These are phyloP conservation scores for Malus hybrid DNA, from an alignment of 331 rosid genomes.

Conservation along the genomic window DNA sequence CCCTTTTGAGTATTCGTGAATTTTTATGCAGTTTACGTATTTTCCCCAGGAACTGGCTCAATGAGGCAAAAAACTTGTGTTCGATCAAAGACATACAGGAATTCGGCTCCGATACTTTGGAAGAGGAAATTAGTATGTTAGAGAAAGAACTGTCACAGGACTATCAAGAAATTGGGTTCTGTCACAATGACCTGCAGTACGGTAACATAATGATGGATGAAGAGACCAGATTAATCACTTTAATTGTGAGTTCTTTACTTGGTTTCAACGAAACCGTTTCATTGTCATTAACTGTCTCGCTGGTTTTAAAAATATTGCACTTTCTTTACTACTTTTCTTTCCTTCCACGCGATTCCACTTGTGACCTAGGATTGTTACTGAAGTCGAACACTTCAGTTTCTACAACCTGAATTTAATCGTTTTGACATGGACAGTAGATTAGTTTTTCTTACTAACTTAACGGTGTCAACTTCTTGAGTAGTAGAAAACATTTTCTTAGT, in stretches of 20 bases:
- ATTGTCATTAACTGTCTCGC: background rate
- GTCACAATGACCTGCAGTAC: conserved; percentile 91
- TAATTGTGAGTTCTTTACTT: conserved; percentile 54
- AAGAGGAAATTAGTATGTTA: conserved; percentile 53
- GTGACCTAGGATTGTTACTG: background rate
- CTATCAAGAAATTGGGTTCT: conserved; percentile 67
- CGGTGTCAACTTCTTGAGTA: background rate
- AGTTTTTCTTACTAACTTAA: background rate
- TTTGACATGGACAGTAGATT: background rate
- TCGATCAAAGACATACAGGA: conserved; percentile 32
- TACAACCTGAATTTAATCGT: background rate
- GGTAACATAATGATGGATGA: conserved; percentile 97
- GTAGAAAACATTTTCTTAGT: background rate
- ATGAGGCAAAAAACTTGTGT: conserved; percentile 45
- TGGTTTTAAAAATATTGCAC: background rate
- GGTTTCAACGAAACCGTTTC: background rate
- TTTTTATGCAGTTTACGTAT: background rate
- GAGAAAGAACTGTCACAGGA: conserved; percentile 44
- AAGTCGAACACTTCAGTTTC: background rate
- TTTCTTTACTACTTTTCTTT: background rate
- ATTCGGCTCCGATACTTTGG: conserved; percentile 51
- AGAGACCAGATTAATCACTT: conserved; percentile 57
- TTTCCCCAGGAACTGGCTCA: conserved; percentile 61
- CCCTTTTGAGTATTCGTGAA: background rate
- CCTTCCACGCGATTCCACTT: background rate